Evolutionary conservation across 768 basidiomycete genomes (phyloP).

Genomic region (Russula compacta): DNA sequence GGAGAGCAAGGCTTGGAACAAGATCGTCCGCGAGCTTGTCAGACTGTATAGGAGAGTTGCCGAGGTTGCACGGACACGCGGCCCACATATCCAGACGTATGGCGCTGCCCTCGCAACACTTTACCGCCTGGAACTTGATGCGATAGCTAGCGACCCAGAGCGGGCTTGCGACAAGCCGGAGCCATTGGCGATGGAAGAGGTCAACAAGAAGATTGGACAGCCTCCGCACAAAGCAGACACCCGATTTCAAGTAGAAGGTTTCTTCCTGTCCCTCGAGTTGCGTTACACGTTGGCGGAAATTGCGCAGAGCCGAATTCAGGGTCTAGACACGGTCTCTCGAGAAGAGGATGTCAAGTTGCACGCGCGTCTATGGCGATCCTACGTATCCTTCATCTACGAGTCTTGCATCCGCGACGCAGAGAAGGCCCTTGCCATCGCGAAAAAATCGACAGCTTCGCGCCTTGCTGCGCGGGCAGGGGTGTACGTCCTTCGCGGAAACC

Average conservation of each 20-base stretch:
- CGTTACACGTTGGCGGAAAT: conserved; percentile 28
- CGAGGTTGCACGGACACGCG: conserved; percentile 23
- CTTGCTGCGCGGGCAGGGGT: conserved; percentile 22
- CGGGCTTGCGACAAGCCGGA: conserved; percentile 23
- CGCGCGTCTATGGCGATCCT: conserved; percentile 19
- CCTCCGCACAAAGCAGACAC: conserved; percentile 30
- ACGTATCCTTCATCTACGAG: conserved; percentile 22
- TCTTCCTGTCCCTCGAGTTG: conserved; percentile 29
- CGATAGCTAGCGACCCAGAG: conserved; percentile 18
- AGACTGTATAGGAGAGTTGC: conserved; percentile 23
- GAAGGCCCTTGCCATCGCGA: conserved; percentile 23
- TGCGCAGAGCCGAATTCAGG: conserved; percentile 23
- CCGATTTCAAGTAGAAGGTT: conserved; percentile 29
- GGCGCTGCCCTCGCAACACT: conserved; percentile 28
- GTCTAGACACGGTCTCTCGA: not conserved
- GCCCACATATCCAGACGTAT: conserved; percentile 29
- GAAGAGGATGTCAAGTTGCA: conserved; percentile 12
- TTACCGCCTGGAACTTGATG: conserved; percentile 26
- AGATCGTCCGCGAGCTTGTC: conserved; percentile 19
- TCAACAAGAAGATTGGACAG: conserved; percentile 27
- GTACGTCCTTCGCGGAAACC: conserved; percentile 22
- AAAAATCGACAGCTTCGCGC: conserved; percentile 25
- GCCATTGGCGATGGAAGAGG: conserved; percentile 23
- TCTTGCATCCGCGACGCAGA: conserved; percentile 24
- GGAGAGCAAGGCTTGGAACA: conserved; percentile 24